These are phyloP conservation scores for Poa annua DNA, from an alignment of 176 grass and related monocot species.

Conservation along the genomic window DNA sequence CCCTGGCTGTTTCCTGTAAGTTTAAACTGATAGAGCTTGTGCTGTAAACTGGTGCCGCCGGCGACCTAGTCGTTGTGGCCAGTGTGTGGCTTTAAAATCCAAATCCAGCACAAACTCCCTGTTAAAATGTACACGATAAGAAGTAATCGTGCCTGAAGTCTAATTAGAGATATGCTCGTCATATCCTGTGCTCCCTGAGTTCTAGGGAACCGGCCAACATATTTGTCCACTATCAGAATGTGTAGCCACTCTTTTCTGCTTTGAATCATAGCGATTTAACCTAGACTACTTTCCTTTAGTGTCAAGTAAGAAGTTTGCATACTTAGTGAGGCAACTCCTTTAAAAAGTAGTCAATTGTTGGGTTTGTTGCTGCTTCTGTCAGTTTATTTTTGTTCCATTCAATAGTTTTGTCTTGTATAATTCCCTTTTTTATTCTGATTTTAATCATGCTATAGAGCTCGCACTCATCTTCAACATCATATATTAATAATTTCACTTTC, in stretches of 20 bases:
- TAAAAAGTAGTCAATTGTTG: neutral
- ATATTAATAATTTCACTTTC: constrained; percentile 27
- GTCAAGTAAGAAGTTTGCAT: neutral
- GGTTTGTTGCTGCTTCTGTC: neutral
- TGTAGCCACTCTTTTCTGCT: neutral
- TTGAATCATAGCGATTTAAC: neutral
- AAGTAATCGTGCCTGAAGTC: neutral
- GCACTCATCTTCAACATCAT: neutral
- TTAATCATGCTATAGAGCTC: neutral
- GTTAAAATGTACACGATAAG: neutral
- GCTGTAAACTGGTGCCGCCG: neutral
- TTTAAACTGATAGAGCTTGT: neutral
- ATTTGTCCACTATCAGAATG: neutral
- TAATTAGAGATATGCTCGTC: neutral
- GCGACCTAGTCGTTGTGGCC: neutral
- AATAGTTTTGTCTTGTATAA: constrained; percentile 11
- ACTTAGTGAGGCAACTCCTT: neutral
- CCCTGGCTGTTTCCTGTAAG: neutral
- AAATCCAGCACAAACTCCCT: neutral
- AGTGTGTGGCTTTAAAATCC: neutral
- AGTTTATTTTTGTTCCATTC: neutral
- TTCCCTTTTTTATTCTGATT: constrained; percentile 1
- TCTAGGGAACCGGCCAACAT: neutral
- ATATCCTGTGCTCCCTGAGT: neutral
- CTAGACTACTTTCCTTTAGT: neutral